Base-by-base conservation (phyloP, 805 yeast species). In the Saturnispora halmiae region DNA sequence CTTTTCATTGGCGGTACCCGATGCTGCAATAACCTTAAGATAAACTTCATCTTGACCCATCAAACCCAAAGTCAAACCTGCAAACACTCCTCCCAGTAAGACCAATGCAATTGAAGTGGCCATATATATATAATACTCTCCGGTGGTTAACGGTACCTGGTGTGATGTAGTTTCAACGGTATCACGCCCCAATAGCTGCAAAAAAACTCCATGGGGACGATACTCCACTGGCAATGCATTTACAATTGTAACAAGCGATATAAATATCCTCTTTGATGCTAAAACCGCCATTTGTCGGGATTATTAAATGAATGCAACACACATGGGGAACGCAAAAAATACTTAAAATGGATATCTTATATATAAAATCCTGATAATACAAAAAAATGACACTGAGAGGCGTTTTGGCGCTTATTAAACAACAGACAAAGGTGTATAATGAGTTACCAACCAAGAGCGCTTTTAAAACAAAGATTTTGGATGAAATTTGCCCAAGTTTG, bases 11-110 rank as follows among this genome's bases (percentile, higher is more conserved):
- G 69, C 59, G 11, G 80, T 78, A n/a, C 98, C 97, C n/a, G 87
- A 76, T 34, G 82, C 76, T 41, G 87, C 79, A 46, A 90, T 81
- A 10, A 90, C 98, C 60, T 85, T 90, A 46, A 90, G 69, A 53
- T 88, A 85, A 19, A 90, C 90, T 60, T 90, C 97, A 60, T 90
- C 97, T 61, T 90, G 97, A 50, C 97, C 97, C 98, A 90, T 90
- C 9, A 90, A 71, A 2, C 92, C 97, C 36, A 90, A 67, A n/a
- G 98, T 92, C 32, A 90, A 69, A 6, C 94, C 95, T 4, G 95
- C 94, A 68, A 85, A 85, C n/a, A 82, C 78, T 50, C 95, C 95
- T 44, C 95, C 95, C 4, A 82, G 66, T 27, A 85, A 53, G 1
- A 84, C 94, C 19, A 84, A 66, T 18, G 65, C 48, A 6, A 72